Conservation (phyloP, 805 yeast species). For the Saccharomycopsis selenospora region DNA sequence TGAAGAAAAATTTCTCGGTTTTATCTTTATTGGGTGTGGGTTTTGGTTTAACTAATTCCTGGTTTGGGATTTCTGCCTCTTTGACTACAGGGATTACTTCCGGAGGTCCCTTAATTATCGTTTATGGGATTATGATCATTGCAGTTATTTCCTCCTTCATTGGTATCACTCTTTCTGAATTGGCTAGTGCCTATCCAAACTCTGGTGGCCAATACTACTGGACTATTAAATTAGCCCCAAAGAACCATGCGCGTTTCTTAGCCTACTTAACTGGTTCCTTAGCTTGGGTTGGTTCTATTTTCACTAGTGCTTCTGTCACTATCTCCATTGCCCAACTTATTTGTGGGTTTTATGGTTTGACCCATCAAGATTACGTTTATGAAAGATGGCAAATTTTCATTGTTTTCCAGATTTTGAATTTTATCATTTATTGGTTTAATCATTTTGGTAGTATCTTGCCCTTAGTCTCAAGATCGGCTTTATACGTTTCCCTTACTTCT, state of each 20-base stretch:
- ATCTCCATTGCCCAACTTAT: constrained; percentile 45
- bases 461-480: constrained; percentile 39
- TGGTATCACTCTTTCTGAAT: constrained; percentile 46
- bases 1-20: constrained; percentile 35
- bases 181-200: constrained; percentile 45
- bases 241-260: constrained; percentile 33
- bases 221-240: constrained; percentile 50
- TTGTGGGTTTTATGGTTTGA: constrained; percentile 39
- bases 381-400: constrained; percentile 51
- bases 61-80: constrained; percentile 55
- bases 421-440: constrained; percentile 39
- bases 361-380: constrained; percentile 29
- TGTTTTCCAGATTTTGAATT: constrained; percentile 39
- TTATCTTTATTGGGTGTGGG: constrained; percentile 50
- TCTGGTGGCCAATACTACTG: constrained; percentile 57
- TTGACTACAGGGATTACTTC: constrained; percentile 46
- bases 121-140: constrained; percentile 49
- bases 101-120: constrained; percentile 52
- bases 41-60: constrained; percentile 52
- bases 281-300: constrained; percentile 55
- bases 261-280: constrained; percentile 57
- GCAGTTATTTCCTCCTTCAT: constrained; percentile 40
- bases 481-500: constrained; percentile 46
- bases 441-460: constrained; percentile 48
- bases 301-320: constrained; percentile 55